Conservation (phyloP, 2,329 filamentous ascomycete species). For the Chaetomium olivaceum region DNA sequence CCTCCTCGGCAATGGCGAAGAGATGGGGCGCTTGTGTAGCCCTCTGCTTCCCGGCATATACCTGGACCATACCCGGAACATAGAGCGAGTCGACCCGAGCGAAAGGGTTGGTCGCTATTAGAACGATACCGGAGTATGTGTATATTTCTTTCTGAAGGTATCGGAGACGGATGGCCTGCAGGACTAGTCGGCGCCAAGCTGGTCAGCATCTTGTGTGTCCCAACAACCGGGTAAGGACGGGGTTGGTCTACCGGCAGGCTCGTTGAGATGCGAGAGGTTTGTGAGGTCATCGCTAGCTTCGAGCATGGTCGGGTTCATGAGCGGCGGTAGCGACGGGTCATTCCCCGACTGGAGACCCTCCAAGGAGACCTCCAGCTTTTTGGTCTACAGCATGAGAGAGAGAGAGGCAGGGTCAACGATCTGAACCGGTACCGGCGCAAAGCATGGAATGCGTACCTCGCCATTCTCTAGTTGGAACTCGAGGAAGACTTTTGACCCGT, state of each 20-base stretch:
- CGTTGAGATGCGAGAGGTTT: constrained; percentile 95
- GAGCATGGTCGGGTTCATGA: constrained; percentile 98
- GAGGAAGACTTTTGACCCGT: constrained; percentile 84
- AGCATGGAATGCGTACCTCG: constrained; percentile 61
- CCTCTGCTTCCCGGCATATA: constrained; percentile 95
- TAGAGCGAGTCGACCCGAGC: constrained; percentile 97
- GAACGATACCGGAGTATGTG: constrained; percentile 97
- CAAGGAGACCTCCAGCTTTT: constrained; percentile 74
- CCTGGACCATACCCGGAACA: constrained; percentile 99
- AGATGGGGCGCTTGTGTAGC: constrained; percentile 96
- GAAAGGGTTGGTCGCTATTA: constrained; percentile 98
- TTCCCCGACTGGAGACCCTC: constrained; percentile 75
- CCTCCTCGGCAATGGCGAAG: constrained; percentile 98
- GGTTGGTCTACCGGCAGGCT: constrained; percentile 77
- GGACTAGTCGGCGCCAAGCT: constrained; percentile 57
- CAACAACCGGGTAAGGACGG: background rate
- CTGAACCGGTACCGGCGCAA: background rate
- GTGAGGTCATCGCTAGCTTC: constrained; percentile 98
- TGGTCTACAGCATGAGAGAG: constrained; percentile 57
- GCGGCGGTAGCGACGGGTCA: constrained; percentile 76
- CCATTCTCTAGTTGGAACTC: constrained; percentile 90
- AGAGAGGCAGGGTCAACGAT: constrained; percentile 15
- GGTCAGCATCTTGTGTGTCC: constrained; percentile 26
- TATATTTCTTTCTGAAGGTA: constrained; percentile 99
- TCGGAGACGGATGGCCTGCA: constrained; percentile 95